Base-by-base conservation (phyloP, 208 protist genomes). In the Acanthamoeba divionensis region DNA sequence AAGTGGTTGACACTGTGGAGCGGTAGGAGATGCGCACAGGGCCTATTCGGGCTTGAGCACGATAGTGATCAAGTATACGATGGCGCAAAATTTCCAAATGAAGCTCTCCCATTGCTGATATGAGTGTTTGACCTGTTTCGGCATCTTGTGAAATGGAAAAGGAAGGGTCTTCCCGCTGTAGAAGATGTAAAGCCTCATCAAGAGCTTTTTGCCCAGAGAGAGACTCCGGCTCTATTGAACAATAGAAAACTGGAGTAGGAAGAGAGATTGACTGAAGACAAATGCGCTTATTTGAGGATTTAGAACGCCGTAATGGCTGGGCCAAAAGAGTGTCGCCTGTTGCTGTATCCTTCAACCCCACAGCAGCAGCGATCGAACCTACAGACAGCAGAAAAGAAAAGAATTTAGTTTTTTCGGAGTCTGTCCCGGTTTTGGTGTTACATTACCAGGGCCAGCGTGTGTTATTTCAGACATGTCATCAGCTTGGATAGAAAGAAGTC, bases 401-500 rank as follows among this genome's bases (percentile, higher is more conserved):
- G n/a, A n/a, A n/a, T n/a, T n/a, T n/a, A n/a, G n/a, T 38, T 3
- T 41, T n/a, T 33, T 2, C 2, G 55, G 6, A 2, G 8, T 63
- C 7, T 29, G 9, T 13, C 24, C 9, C 5, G 55, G 6, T 63
- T 4, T 9, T 2, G 24, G 55, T 29, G 9, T 29, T 2, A 12
- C n/a, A n/a, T n/a, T 18, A 38, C 24, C 24, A 38, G 47, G 18
- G 47, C 18, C 21, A n/a, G 97, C 95, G 91, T 96, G 95, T 10
- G 96, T 87, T 9, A 93, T 96, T 41, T 92, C 90, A 83, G 97
- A 94, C 24, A 95, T 96, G 60, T 97, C 96, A 91, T 97, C 96
- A n/a, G 97, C 96, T 69, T 97, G 97, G n/a, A 98, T 90, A 89
- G 95, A 94, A 1, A 96, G 92, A 2, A 98, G 67, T 12, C 67